Base-by-base conservation (phyloP, 208 protist species). In the Leishmania amazonensis region DNA sequence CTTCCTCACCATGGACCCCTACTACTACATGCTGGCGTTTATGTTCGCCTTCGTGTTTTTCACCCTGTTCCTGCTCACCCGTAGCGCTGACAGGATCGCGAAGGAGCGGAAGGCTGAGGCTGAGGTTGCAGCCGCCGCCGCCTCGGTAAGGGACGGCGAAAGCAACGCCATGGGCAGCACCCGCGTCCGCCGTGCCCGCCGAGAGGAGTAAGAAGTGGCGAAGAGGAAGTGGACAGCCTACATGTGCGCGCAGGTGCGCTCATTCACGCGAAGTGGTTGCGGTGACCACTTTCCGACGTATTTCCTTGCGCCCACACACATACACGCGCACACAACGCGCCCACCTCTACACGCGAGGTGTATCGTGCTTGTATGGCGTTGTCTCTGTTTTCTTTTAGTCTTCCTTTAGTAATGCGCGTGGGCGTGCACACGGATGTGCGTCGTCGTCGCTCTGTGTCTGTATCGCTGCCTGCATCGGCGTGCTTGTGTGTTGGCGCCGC, bases 1-100 rank as follows among this genome's bases (percentile, higher is more conserved):
- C 35, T 47, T 40, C 40, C n/a, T 65, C 75, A 81, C 24, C 42
- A 81, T 86, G 83, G 83, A 86, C 58, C 35, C 68, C 35, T 86
- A 86, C 78, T 86, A 86, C 68, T 86, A 80, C 54, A 67, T 86
- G 47, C n/a, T 86, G 83, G 83, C 83, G 53, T 83, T 83, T 65
- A 86, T 86, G 83, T 60, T 82, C 53, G 57, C 78, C 54, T 86
- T 86, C 57, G 65, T 86, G 49, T 68, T 42, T 11, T 49, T 80
- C 31, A 65, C 80, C 2, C 58, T 86, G n/a, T 86, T 80, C 28
- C 35, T 82, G 31, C 54, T 86, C 17, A 83, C 78, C 31, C 83
- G 83, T 21, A 86, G 83, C 60, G 83, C 83, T 13, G 78, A 74
- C 57, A 58, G 45, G 5, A 86, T 86, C 13, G 83, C 78, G 3